These are phyloP conservation scores for Dillenia turbinata DNA, from an alignment of 164 flowering plant genomes.

Conservation along the genomic window DNA sequence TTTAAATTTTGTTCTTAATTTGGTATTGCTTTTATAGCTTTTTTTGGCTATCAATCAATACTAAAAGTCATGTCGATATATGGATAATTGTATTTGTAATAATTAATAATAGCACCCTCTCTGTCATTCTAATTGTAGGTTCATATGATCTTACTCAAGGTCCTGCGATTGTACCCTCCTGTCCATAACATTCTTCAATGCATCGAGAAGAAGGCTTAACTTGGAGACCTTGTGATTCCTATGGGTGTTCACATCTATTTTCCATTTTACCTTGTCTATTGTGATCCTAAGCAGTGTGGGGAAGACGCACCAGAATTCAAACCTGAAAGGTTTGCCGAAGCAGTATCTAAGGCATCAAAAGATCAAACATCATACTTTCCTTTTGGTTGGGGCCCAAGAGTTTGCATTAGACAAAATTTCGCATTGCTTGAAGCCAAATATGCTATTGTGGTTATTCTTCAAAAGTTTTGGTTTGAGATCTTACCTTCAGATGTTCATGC, in stretches of 20 bases:
- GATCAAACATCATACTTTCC: conserved; percentile 17
- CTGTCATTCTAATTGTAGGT: conserved; percentile 10
- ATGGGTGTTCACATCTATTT: conserved; percentile 4
- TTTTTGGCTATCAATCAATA: no score
- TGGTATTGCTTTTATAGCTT: no score
- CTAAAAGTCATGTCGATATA: no score
- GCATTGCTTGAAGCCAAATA: conserved; percentile 25
- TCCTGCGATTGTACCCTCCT: conserved; percentile 22
- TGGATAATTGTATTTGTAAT: no score
- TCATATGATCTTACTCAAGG: conserved; percentile 21
- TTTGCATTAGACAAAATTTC: conserved; percentile 27
- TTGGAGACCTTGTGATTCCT: conserved; percentile 9
- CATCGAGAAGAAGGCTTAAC: conserved; percentile 2
- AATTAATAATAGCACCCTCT: no score
- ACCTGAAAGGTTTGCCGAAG: conserved; percentile 24
- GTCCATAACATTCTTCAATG: neutral
- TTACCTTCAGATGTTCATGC: conserved; percentile 21
- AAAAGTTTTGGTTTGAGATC: conserved; percentile 12
- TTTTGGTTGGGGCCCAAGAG: conserved; percentile 27
- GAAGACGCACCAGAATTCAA: conserved; percentile 23
- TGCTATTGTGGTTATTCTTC: conserved; percentile 23
- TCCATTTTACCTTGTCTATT: conserved; percentile 5
- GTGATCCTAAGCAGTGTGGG: conserved; percentile 19
- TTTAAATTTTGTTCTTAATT: no score
- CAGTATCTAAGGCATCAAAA: conserved; percentile 21